Percentiles rank a stretch among this genome's conserved stretches.
These are phyloP conservation scores for Sporothrix schenckii DNA, from an alignment of 2,329 filamentous ascomycete genomes.

Conservation along the genomic window DNA sequence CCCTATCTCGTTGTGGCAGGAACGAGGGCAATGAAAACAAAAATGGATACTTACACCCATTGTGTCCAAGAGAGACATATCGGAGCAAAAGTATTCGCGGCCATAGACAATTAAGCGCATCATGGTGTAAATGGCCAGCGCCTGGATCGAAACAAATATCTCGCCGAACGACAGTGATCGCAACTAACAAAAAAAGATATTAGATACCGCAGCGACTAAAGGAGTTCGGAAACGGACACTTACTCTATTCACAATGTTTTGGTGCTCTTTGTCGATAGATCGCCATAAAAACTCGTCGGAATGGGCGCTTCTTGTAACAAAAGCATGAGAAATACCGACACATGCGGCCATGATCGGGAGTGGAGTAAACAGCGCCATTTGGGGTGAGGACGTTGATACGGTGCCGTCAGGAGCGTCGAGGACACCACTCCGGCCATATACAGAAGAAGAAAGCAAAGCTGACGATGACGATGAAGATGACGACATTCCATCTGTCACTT, in stretches of 20 bases:
- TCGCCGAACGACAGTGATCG: slow-evolving; percentile 29
- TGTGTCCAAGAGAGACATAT: slow-evolving; percentile 29
- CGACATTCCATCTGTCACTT: no score
- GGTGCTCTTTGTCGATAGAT: slow-evolving; percentile 38
- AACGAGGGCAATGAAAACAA: neutral
- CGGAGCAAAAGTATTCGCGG: slow-evolving; percentile 26
- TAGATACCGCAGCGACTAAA: neutral
- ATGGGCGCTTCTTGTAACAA: slow-evolving; percentile 37
- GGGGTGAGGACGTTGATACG: neutral
- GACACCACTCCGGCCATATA: neutral
- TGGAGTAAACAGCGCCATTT: neutral
- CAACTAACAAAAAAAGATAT: neutral
- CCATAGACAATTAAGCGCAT: slow-evolving; percentile 40
- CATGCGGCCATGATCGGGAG: slow-evolving; percentile 38
- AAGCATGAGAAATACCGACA: slow-evolving; percentile 39
- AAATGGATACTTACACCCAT: neutral
- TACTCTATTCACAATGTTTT: slow-evolving; percentile 34
- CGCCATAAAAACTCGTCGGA: slow-evolving; percentile 40
- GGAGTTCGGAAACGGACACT: neutral
- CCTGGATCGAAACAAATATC: slow-evolving; percentile 37
- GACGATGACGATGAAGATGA: neutral
- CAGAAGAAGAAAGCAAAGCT: neutral
- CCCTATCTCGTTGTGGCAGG: neutral
- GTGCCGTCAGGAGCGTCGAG: no score
- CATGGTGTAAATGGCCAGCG: slow-evolving; percentile 40